These are phyloP conservation scores for Ceratocystis diversiconidia DNA, from an alignment of 2,329 filamentous ascomycete species.

Conservation along the genomic window DNA sequence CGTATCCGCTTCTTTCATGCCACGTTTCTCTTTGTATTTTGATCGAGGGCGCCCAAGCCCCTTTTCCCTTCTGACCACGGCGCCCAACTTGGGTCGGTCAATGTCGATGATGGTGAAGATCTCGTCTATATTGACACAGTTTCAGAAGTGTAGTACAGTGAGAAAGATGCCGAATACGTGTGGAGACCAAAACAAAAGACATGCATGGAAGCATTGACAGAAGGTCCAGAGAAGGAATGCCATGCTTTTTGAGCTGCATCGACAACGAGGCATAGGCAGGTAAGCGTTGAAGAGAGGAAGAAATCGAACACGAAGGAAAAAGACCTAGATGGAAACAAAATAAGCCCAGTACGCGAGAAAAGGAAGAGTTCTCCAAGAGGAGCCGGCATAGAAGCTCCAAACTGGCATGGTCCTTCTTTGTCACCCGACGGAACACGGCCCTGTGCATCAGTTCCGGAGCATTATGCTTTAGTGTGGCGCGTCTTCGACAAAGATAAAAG, in stretches of 20 bases:
- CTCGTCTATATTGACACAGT: constrained; percentile 1
- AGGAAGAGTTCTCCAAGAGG: neutral
- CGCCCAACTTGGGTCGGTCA: neutral
- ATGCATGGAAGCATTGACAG: constrained; percentile 15
- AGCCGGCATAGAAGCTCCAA: neutral
- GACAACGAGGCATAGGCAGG: neutral
- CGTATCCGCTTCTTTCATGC: neutral
- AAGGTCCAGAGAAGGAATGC: constrained; percentile 10
- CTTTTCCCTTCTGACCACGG: neutral
- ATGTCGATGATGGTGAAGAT: neutral
- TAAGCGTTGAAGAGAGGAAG: neutral
- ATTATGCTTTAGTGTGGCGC: neutral
- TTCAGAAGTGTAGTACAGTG: constrained; percentile 4
- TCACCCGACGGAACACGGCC: neutral
- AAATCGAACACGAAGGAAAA: neutral
- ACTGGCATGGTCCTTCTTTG: neutral
- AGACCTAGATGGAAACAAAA: too few species aligned
- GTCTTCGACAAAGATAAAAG: neutral
- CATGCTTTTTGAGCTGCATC: neutral
- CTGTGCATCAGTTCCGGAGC: neutral
- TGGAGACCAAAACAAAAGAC: constrained; percentile 1
- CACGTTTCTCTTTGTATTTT: neutral
- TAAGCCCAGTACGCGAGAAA: neutral
- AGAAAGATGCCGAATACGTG: constrained; percentile 1
- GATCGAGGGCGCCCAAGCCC: neutral